Evolutionary conservation across 176 grass and related monocot genomes (phyloP).

Genomic region (Eragrostis curvula): DNA sequence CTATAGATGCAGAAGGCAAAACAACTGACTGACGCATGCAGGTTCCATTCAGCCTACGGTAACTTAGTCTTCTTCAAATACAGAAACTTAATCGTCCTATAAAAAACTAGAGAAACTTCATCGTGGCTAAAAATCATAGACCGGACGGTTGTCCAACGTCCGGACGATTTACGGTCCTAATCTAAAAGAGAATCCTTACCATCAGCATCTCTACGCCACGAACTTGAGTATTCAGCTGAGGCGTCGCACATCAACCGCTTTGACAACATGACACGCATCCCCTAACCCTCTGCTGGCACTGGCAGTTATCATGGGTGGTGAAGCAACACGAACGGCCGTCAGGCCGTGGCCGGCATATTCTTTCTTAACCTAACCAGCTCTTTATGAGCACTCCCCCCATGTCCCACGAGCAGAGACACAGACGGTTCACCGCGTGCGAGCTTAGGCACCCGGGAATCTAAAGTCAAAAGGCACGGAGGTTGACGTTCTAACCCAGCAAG

Average conservation of each 20-base stretch:
- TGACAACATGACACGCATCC: constrained; percentile 32
- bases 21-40: background rate
- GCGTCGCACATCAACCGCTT: constrained; percentile 1
- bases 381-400: background rate
- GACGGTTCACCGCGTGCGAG: background rate
- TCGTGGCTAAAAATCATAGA: background rate
- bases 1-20: background rate
- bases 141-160: constrained; percentile 1
- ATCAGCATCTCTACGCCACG: constrained; percentile 1
- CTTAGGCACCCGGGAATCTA: background rate
- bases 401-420: background rate
- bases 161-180: background rate
- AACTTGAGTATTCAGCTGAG: constrained; percentile 4
- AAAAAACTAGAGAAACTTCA: background rate
- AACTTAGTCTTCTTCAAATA: background rate
- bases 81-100: background rate
- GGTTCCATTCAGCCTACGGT: background rate
- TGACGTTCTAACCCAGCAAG: constrained; percentile 18
- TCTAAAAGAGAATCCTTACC: background rate
- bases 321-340: background rate
- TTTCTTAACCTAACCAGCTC: background rate
- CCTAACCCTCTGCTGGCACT: background rate
- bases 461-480: constrained; percentile 17
- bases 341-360: background rate
- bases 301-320: background rate